Evolutionary conservation across 768 basidiomycete species (phyloP).

Genomic region (Rhizopogon vulgaris): DNA sequence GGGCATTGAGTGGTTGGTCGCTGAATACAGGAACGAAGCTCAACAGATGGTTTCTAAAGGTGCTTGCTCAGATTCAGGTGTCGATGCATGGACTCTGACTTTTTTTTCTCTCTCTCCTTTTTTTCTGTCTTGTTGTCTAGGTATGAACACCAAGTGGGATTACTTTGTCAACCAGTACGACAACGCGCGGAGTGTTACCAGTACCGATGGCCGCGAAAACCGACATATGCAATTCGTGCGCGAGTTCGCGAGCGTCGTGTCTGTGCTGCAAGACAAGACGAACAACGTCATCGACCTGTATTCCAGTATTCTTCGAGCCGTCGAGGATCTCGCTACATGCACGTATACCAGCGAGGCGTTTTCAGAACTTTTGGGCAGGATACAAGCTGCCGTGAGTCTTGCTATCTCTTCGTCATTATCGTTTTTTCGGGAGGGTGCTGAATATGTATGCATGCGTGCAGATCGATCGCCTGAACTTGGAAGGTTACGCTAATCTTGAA

Average conservation of each 20-base stretch:
- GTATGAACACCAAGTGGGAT: constrained; percentile 96
- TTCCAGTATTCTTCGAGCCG: constrained; percentile 74
- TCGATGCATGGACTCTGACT: neutral
- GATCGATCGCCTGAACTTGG: constrained; percentile 93
- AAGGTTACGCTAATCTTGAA: constrained; percentile 93
- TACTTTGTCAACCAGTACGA: constrained; percentile 95
- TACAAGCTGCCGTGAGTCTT: constrained; percentile 74
- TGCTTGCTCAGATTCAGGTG: constrained; percentile 26
- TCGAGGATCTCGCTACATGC: constrained; percentile 87
- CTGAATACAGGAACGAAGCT: constrained; percentile 88
- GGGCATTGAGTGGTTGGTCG: constrained; percentile 90
- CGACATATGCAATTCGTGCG: constrained; percentile 91
- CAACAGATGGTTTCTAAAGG: constrained; percentile 92
- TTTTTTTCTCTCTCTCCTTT: neutral
- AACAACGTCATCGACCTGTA: constrained; percentile 90
- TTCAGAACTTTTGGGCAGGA: constrained; percentile 62
- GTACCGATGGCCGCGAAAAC: constrained; percentile 75
- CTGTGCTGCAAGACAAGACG: constrained; percentile 93
- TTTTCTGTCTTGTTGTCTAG: constrained; percentile 31
- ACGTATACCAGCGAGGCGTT: constrained; percentile 82
- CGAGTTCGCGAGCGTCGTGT: constrained; percentile 91
- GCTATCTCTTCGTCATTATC: neutral
- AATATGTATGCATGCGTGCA: constrained; percentile 22
- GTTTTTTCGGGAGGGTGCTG: neutral
- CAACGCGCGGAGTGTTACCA: constrained; percentile 64